Percentiles rank a stretch among this genome's conserved stretches.
These are phyloP conservation scores for Tetracentron sinense DNA, from an alignment of 164 flowering plant species.

Conservation along the genomic window DNA sequence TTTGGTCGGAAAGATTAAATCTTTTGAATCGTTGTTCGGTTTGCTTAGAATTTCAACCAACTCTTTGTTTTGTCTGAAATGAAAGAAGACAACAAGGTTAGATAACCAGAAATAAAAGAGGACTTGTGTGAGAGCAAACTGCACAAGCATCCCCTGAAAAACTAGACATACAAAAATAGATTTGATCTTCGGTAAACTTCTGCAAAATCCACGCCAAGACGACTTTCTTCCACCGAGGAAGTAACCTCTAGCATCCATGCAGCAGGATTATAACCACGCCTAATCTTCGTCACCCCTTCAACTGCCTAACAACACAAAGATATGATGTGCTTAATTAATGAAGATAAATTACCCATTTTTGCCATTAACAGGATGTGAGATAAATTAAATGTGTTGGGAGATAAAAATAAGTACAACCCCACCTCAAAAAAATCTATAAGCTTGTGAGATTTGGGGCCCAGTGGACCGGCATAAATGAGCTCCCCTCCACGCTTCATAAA, in stretches of 20 bases:
- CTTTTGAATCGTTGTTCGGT: constrained; percentile 57
- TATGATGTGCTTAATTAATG: neutral
- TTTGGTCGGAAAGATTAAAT: constrained; percentile 71
- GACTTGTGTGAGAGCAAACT: neutral
- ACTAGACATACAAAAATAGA: constrained; percentile 59
- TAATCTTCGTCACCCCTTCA: constrained; percentile 82
- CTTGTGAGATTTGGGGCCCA: constrained; percentile 69
- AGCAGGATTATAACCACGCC: constrained; percentile 81
- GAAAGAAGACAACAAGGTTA: constrained; percentile 10
- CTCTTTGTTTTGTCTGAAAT: constrained; percentile 60
- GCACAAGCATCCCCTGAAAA: neutral
- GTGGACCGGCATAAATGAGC: constrained; percentile 90
- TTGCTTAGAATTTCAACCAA: constrained; percentile 74
- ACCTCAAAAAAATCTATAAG: constrained; percentile 87
- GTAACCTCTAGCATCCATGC: constrained; percentile 98
- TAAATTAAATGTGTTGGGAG: neutral
- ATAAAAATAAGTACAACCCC: constrained; percentile 1
- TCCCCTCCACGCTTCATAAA: constrained; percentile 96
- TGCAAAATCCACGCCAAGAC: constrained; percentile 86
- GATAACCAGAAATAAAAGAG: neutral
- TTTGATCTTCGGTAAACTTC: constrained; percentile 64
- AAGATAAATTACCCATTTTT: neutral
- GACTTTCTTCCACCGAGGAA: constrained; percentile 66
- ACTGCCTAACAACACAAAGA: constrained; percentile 46
- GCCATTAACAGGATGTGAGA: neutral